phyloP scores from a whole-genome alignment of 768 basidiomycete genomes.

The Boletus barrowsii region DNA sequence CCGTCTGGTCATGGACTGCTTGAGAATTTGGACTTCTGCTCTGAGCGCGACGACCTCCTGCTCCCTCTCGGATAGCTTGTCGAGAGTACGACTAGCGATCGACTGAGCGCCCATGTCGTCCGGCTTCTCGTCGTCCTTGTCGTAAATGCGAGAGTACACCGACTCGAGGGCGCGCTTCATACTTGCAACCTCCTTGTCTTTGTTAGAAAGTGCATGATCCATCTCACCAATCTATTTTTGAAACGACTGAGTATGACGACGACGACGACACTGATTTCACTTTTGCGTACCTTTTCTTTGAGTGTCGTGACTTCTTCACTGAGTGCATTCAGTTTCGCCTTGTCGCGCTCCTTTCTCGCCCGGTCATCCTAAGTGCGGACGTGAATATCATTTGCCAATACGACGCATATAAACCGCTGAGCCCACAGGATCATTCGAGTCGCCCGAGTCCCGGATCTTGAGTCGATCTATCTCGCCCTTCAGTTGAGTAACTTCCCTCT shows the following conservation, averaged over 20 bases:
- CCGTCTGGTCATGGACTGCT: constrained; percentile 47
- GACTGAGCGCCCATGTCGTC: constrained; percentile 60
- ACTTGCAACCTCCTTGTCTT: constrained; percentile 72
- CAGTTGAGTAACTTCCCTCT: constrained; percentile 77
- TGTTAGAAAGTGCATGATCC: constrained; percentile 43
- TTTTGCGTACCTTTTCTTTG: constrained; percentile 57
- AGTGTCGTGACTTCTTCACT: constrained; percentile 72
- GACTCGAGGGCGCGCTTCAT: constrained; percentile 86
- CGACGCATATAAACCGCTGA: not conserved
- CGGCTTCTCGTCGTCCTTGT: constrained; percentile 44
- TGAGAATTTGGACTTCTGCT: constrained; percentile 48
- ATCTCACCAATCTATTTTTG: constrained; percentile 50
- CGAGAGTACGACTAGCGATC: constrained; percentile 71
- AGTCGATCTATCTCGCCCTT: constrained; percentile 67
- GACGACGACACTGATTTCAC: not conserved
- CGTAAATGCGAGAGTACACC: constrained; percentile 75
- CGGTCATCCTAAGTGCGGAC: constrained; percentile 57
- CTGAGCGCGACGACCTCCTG: constrained; percentile 55
- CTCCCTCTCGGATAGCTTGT: constrained; percentile 66
- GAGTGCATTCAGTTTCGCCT: constrained; percentile 65
- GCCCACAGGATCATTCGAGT: constrained; percentile 59
- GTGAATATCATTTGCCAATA: not conserved
- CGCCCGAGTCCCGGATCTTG: constrained; percentile 54
- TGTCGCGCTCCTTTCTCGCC: constrained; percentile 72
- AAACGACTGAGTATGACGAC: not conserved